Evolutionary conservation across 2,329 filamentous ascomycete species (phyloP).

Genomic region (Acrocalymma vagum): DNA sequence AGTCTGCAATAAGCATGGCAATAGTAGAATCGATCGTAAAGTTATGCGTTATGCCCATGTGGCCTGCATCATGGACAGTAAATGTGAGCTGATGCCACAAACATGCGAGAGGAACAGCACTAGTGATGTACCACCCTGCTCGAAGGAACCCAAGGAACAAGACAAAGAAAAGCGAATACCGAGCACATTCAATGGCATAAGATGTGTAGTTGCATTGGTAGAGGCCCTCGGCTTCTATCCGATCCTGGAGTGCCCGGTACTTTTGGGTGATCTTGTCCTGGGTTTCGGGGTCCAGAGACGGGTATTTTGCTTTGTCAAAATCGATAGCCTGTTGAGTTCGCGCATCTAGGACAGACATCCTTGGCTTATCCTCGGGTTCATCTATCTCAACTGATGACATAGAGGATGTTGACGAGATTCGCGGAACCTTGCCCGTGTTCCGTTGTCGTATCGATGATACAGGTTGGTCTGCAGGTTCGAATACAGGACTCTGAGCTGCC

Average conservation of each 20-base stretch:
- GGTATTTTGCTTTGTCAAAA: conserved; percentile 82
- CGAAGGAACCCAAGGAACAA: conserved; percentile 63
- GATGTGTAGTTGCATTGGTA: conserved; percentile 85
- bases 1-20: conserved; percentile 90
- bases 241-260: conserved; percentile 79
- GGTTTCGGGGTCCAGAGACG: conserved; percentile 74
- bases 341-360: conserved; percentile 73
- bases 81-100: conserved; percentile 98
- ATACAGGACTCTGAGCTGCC: conserved; percentile 64
- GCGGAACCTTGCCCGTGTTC: conserved; percentile 40
- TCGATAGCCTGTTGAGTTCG: conserved; percentile 78
- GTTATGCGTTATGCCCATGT: conserved; percentile 96
- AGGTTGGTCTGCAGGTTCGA: conserved; percentile 60
- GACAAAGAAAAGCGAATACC: conserved; percentile 74
- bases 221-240: conserved; percentile 76
- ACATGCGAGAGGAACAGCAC: conserved; percentile 78
- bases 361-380: conserved; percentile 43
- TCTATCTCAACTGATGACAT: conserved; percentile 61
- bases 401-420: conserved; percentile 67
- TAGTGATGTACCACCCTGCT: conserved; percentile 60
- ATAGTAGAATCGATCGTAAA: conserved; percentile 85
- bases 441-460: conserved; percentile 45
- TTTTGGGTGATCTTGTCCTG: conserved; percentile 81
- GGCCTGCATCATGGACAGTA: conserved; percentile 91
- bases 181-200: conserved; percentile 77